Conservation (phyloP, 768 basidiomycete genomes). For the Gloeopeniophorella convolvens region DNA sequence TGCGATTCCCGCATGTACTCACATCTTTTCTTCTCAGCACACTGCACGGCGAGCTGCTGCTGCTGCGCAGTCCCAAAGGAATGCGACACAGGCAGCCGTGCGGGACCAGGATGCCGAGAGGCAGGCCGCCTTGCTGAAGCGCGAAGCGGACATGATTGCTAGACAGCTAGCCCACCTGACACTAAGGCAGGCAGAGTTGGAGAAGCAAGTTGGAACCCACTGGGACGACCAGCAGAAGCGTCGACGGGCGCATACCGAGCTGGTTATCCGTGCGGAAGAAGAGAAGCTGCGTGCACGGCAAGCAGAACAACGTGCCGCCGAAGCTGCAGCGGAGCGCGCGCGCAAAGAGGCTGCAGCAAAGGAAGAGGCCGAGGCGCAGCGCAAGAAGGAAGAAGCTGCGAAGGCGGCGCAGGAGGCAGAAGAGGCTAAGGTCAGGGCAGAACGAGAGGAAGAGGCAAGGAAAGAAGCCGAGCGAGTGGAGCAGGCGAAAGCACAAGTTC, state of each 20-base stretch:
- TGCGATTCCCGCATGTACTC: neutral
- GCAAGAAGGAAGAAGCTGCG: constrained; percentile 25
- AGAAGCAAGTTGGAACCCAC: constrained; percentile 36
- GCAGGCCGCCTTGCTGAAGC: constrained; percentile 37
- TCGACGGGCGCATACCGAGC: constrained; percentile 55
- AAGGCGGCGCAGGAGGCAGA: constrained; percentile 21
- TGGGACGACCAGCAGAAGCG: constrained; percentile 41
- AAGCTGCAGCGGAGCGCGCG: constrained; percentile 43
- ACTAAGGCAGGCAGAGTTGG: constrained; percentile 39
- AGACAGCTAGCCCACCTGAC: constrained; percentile 37
- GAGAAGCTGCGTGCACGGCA: constrained; percentile 45
- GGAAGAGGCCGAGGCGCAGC: constrained; percentile 24
- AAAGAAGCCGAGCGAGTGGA: constrained; percentile 27
- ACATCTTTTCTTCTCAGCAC: constrained; percentile 25
- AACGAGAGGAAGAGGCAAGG: constrained; percentile 32
- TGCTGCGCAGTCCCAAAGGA: constrained; percentile 17
- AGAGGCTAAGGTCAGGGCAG: constrained; percentile 23
- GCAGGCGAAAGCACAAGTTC: constrained; percentile 31
- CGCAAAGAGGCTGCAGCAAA: constrained; percentile 27
- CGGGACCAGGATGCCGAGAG: constrained; percentile 24
- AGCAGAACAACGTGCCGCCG: constrained; percentile 50
- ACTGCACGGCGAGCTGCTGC: constrained; percentile 32
- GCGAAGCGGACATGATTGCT: constrained; percentile 50
- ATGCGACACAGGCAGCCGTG: constrained; percentile 18
- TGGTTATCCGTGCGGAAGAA: constrained; percentile 55